Evolutionary conservation across 345 rosid species (phyloP).

Genomic region (Kandelia obovata): DNA sequence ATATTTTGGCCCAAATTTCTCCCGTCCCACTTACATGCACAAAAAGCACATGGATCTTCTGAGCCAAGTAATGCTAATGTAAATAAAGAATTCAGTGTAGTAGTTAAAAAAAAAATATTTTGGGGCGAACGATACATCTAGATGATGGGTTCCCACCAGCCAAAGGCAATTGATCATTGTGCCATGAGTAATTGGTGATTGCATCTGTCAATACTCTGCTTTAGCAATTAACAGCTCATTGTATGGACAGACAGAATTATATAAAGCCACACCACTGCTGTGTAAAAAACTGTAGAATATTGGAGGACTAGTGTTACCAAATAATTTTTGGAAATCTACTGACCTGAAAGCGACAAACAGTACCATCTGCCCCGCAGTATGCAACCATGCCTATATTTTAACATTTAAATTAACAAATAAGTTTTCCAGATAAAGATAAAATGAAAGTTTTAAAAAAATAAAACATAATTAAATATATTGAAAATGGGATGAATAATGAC

Average conservation of each 20-base stretch:
- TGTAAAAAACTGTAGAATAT: neutral
- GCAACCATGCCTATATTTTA: slow-evolving; percentile 69
- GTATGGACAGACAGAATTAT: neutral
- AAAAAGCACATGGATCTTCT: too few species aligned
- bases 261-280: neutral
- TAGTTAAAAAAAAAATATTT: neutral
- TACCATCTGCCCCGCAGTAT: slow-evolving; percentile 80
- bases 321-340: slow-evolving; percentile 14
- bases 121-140: neutral
- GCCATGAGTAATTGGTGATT: neutral
- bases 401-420: slow-evolving; percentile 5
- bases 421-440: neutral
- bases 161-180: neutral
- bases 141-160: neutral
- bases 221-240: neutral
- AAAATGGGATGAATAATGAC: neutral
- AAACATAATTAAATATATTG: neutral
- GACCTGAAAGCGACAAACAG: slow-evolving; percentile 62
- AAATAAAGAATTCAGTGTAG: neutral
- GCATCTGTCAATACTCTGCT: neutral
- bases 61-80: neutral
- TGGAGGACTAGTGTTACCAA: neutral
- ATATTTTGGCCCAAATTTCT: too few species aligned
- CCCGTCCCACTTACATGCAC: too few species aligned
- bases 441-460: neutral